These are phyloP conservation scores for Fusarium graminum DNA, from an alignment of 2,329 filamentous ascomycete species.

Conservation along the genomic window DNA sequence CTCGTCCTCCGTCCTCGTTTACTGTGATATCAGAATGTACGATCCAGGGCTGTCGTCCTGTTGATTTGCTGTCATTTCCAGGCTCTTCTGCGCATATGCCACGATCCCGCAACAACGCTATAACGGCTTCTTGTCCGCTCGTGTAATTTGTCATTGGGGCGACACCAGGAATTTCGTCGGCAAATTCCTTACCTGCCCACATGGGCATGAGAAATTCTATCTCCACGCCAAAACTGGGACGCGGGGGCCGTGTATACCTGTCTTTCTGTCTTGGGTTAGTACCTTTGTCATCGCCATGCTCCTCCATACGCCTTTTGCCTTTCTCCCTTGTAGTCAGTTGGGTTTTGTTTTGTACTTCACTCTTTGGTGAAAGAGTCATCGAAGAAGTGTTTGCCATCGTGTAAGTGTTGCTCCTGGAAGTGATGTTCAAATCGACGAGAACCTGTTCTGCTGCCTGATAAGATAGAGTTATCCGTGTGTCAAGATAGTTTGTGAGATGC, in stretches of 20 bases:
- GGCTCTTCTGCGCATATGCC: constrained; percentile 1
- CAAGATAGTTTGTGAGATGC: neutral
- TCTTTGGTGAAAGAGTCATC: neutral
- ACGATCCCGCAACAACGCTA: constrained; percentile 7
- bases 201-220: constrained; percentile 37
- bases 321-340: constrained; percentile 3
- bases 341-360: neutral
- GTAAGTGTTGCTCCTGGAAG: neutral
- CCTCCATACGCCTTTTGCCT: neutral
- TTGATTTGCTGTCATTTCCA: neutral
- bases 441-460: constrained; percentile 4
- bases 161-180: constrained; percentile 17
- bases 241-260: constrained; percentile 30
- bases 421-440: neutral
- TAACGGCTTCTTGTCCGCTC: neutral
- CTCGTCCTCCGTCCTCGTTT: neutral
- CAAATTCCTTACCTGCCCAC: neutral
- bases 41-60: constrained; percentile 14
- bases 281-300: neutral
- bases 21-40: constrained; percentile 22
- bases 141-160: neutral
- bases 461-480: neutral
- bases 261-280: constrained; percentile 7
- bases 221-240: constrained; percentile 42
- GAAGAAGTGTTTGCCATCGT: neutral